phyloP scores from a whole-genome alignment of 305 asterid species.

The Fraxinus paxiana region DNA sequence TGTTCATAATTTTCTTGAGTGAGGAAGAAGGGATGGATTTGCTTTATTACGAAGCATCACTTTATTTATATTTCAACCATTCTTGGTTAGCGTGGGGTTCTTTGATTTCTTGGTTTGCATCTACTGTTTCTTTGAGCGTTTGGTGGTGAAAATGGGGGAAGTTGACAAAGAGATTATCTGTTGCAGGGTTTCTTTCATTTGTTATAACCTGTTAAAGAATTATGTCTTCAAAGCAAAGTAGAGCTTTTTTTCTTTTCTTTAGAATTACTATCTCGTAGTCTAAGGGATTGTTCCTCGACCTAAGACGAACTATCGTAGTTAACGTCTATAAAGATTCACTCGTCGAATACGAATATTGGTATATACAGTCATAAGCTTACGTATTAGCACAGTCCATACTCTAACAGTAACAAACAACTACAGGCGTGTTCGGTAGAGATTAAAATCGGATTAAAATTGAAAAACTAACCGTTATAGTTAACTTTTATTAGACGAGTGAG shows the following conservation, averaged over 20 bases:
- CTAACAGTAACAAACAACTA: no score
- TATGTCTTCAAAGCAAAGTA: not conserved
- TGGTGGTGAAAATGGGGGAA: slow-evolving; percentile 11
- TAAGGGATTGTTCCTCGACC: not conserved
- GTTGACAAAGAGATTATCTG: slow-evolving; percentile 20
- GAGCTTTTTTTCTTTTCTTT: not conserved
- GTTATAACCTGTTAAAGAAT: slow-evolving; percentile 24
- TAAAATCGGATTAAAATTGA: no score
- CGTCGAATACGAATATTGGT: not conserved
- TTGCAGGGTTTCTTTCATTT: slow-evolving; percentile 29
- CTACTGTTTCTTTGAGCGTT: slow-evolving; percentile 12
- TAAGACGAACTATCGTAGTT: not conserved
- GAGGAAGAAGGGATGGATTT: slow-evolving; percentile 42
- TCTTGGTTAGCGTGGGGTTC: slow-evolving; percentile 14
- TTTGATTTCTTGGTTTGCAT: not conserved
- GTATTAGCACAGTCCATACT: not conserved
- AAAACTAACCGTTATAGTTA: no score
- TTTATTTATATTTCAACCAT: slow-evolving; percentile 15
- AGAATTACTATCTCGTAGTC: not conserved
- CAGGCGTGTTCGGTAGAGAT: no score
- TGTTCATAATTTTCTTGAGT: slow-evolving; percentile 38
- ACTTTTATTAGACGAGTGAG: no score
- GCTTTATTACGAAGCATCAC: slow-evolving; percentile 48
- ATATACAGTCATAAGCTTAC: no score
- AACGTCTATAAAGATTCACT: not conserved